Percentiles rank a stretch among this genome's conserved stretches.
Evolutionary conservation across 2,329 filamentous ascomycete species (phyloP).

Genomic region (Oidium heveae): DNA sequence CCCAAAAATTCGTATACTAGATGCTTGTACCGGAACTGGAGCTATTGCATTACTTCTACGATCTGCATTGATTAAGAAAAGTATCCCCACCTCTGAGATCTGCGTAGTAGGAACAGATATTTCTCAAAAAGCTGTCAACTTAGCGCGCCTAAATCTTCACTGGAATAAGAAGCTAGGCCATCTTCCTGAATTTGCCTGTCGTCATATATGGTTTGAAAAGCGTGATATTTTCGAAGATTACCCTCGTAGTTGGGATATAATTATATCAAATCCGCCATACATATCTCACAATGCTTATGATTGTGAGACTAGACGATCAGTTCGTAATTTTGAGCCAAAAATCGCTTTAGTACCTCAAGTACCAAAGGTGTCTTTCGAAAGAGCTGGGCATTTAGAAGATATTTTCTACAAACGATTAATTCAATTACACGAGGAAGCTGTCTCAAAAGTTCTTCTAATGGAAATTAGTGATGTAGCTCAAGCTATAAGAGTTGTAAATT

Average conservation of each 20-base stretch:
- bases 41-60: constrained; percentile 66
- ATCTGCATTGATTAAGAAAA: constrained; percentile 22
- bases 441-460: constrained; percentile 32
- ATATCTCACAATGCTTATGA: constrained; percentile 40
- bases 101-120: constrained; percentile 52
- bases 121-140: constrained; percentile 33
- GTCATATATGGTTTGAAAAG: not conserved
- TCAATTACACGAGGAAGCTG: constrained; percentile 22
- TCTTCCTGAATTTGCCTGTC: not conserved
- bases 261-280: constrained; percentile 83
- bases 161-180: constrained; percentile 18
- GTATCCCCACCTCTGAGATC: not conserved
- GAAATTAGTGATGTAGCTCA: constrained; percentile 50
- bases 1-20: constrained; percentile 34
- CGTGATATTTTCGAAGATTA: not conserved
- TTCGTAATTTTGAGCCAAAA: constrained; percentile 58
- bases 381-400: constrained; percentile 14
- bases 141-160: constrained; percentile 38
- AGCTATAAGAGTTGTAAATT: constrained; percentile 33
- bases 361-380: not conserved
- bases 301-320: constrained; percentile 41
- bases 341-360: constrained; percentile 40
- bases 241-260: constrained; percentile 18
- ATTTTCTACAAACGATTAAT: constrained; percentile 46
- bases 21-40: constrained; percentile 76